Conservation (phyloP, 148 eudicot species). For the Rhododendron williamsianum region DNA sequence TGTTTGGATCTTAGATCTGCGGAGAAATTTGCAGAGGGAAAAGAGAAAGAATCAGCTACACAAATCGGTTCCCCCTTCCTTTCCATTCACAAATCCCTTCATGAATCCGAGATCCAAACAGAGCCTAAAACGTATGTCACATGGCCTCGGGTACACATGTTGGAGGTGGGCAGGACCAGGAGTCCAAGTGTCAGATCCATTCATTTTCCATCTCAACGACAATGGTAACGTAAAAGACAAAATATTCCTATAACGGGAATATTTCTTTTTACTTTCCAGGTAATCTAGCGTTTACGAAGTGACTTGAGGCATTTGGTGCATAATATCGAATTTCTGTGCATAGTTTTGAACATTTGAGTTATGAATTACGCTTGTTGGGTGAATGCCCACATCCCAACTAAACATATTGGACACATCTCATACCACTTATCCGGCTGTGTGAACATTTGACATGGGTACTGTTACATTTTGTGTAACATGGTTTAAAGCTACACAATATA, state of each 20-base stretch:
- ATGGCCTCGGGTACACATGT: background rate
- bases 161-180: background rate
- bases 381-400: background rate
- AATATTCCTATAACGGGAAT: background rate
- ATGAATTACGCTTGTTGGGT: background rate
- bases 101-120: background rate
- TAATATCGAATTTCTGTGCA: background rate
- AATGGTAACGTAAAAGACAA: background rate
- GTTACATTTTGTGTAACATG: background rate
- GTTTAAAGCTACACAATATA: background rate
- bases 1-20: background rate
- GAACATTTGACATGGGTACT: background rate
- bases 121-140: background rate
- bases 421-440: background rate
- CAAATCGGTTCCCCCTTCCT: background rate
- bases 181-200: background rate
- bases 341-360: background rate
- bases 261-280: background rate
- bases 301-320: background rate
- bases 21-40: background rate
- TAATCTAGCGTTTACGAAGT: background rate
- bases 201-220: background rate
- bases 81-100: background rate
- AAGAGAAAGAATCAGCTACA: background rate
- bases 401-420: background rate